Evolutionary conservation across 805 yeast genomes (phyloP).

Genomic region (Candida schatavii): DNA sequence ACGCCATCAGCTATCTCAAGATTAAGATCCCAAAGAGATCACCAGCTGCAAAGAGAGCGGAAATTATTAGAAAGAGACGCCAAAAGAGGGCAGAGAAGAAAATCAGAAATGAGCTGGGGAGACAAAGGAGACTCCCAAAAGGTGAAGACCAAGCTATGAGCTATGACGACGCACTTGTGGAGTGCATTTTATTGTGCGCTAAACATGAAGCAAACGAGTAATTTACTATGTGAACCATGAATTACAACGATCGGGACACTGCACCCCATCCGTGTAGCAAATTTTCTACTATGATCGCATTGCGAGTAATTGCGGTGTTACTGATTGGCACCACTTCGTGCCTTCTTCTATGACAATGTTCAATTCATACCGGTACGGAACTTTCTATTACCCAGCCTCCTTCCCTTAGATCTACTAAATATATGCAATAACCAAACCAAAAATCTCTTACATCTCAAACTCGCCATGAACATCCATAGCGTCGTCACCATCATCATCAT

Average conservation of each 20-base stretch:
- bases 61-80: slow-evolving; percentile 1
- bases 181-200: not conserved
- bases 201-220: not conserved
- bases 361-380: not conserved
- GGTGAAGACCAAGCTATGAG: slow-evolving; percentile 1
- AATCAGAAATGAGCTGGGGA: not conserved
- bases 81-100: slow-evolving; percentile 4
- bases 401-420: not conserved
- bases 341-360: too few species aligned
- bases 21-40: slow-evolving; percentile 3
- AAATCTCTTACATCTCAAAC: slow-evolving; percentile 13
- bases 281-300: too few species aligned
- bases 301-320: too few species aligned
- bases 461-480: slow-evolving; percentile 27
- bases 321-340: too few species aligned
- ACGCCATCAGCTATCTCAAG: not conserved
- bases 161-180: slow-evolving; percentile 1
- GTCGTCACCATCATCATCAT: slow-evolving; percentile 48
- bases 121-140: slow-evolving; percentile 1
- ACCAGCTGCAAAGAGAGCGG: not conserved
- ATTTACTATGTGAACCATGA: too few species aligned
- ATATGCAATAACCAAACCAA: slow-evolving; percentile 21
- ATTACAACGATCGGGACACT: too few species aligned
- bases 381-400: not conserved
- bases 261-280: too few species aligned